A percentile compares a stretch with the other conserved stretches of the same genome.
phyloP scores from a whole-genome alignment of 1,139 yeast genomes.

The Blastobotrys proliferans region DNA sequence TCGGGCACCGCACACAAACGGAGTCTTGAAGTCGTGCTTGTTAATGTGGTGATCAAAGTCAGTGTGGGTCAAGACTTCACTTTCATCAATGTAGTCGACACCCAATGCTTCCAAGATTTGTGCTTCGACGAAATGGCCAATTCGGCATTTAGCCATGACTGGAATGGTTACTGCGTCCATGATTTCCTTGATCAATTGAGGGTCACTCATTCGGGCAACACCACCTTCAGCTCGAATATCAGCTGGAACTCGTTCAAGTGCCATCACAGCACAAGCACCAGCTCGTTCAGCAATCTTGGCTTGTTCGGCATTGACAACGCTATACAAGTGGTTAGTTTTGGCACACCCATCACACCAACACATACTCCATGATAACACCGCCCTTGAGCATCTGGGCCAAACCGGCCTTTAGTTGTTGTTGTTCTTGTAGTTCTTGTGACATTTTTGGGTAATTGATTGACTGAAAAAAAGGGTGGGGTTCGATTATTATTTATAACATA shows the following conservation, averaged over 20 bases:
- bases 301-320: slow-evolving; percentile 54
- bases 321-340: slow-evolving; percentile 4
- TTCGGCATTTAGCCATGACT: slow-evolving; percentile 86
- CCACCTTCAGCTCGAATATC: slow-evolving; percentile 82
- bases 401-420: slow-evolving; percentile 58
- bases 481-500: too few relatives aligned
- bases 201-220: slow-evolving; percentile 87
- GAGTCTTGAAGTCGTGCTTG: slow-evolving; percentile 61
- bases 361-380: slow-evolving; percentile 56
- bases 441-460: too few relatives aligned
- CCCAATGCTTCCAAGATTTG: slow-evolving; percentile 70
- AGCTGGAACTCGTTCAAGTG: slow-evolving; percentile 81
- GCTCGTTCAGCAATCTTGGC: slow-evolving; percentile 73
- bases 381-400: slow-evolving; percentile 85
- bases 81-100: slow-evolving; percentile 80
- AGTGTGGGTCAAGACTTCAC: slow-evolving; percentile 79
- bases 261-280: slow-evolving; percentile 92
- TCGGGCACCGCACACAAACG: slow-evolving; percentile 85
- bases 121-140: slow-evolving; percentile 83
- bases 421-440: neutral
- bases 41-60: slow-evolving; percentile 65
- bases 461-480: too few relatives aligned
- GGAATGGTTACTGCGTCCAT: slow-evolving; percentile 53
- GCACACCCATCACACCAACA: slow-evolving; percentile 15
- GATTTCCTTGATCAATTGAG: slow-evolving; percentile 71